phyloP scores from a whole-genome alignment of 768 basidiomycete species.

The Tylopilus rubrobrunneus region DNA sequence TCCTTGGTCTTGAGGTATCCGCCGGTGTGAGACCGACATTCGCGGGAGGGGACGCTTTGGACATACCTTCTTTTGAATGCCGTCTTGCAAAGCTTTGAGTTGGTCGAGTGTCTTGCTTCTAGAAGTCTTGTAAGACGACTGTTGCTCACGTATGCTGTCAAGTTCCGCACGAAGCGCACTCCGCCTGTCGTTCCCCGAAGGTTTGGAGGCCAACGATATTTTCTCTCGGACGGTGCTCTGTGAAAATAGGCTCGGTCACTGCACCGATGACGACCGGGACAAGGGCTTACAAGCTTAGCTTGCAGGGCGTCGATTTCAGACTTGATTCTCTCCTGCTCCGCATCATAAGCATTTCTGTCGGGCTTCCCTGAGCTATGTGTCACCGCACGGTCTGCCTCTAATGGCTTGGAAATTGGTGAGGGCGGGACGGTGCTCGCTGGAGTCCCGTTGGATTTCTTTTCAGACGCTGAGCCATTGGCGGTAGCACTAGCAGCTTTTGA shows the following conservation, averaged over 20 bases:
- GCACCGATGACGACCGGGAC: background rate
- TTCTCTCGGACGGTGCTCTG: constrained; percentile 75
- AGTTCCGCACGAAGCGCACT: constrained; percentile 74
- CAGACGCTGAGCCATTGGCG: constrained; percentile 43
- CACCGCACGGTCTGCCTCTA: constrained; percentile 16
- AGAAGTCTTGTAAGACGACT: constrained; percentile 70
- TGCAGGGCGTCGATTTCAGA: constrained; percentile 82
- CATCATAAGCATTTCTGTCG: constrained; percentile 81
- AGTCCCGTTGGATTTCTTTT: constrained; percentile 15
- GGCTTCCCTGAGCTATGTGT: constrained; percentile 54
- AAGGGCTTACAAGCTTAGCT: constrained; percentile 66
- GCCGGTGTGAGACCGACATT: constrained; percentile 1
- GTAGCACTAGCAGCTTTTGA: constrained; percentile 55
- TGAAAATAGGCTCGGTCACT: constrained; percentile 2
- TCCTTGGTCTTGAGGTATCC: constrained; percentile 67
- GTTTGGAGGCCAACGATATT: constrained; percentile 59
- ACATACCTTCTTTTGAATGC: constrained; percentile 74
- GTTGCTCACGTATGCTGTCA: constrained; percentile 71
- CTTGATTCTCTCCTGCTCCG: constrained; percentile 80
- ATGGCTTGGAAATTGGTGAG: constrained; percentile 22
- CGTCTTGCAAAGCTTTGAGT: constrained; percentile 74
- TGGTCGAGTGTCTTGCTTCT: constrained; percentile 73
- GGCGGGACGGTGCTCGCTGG: constrained; percentile 27
- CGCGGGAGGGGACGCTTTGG: background rate
- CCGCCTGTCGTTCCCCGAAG: constrained; percentile 67